Percentiles rank a stretch among this genome's conserved stretches.
Evolutionary conservation across 306 rosid species (phyloP).

Genomic region (Casuarina cunninghamiana): DNA sequence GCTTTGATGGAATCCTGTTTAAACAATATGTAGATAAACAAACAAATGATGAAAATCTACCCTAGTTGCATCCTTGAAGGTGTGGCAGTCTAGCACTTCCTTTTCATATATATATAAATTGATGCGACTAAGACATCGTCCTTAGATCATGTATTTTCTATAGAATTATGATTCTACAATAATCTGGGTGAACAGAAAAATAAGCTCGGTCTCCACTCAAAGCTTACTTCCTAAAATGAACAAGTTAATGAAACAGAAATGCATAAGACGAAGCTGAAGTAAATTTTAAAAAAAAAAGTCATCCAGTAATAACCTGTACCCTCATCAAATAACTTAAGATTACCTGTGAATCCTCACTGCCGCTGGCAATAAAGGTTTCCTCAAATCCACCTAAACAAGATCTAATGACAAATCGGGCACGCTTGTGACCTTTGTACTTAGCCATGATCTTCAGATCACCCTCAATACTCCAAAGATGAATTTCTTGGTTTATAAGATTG

Average conservation of each 20-base stretch:
- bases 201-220: background rate
- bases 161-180: background rate
- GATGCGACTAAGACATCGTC: background rate
- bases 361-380: slow-evolving; percentile 92
- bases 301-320: background rate
- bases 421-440: slow-evolving; percentile 83
- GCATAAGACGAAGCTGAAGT: background rate
- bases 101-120: background rate
- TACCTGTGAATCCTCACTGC: slow-evolving; percentile 99
- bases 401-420: slow-evolving; percentile 75
- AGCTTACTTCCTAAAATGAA: background rate
- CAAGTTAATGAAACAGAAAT: background rate
- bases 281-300: background rate
- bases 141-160: background rate
- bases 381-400: slow-evolving; percentile 95
- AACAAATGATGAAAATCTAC: background rate
- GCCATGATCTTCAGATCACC: slow-evolving; percentile 64
- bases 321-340: background rate
- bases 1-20: background rate
- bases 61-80: background rate
- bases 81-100: background rate
- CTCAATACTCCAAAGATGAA: slow-evolving; percentile 89
- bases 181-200: background rate
- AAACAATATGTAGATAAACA: background rate
- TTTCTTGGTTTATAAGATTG: slow-evolving; percentile 91